Percentiles rank a stretch among this genome's conserved stretches.
Conservation (phyloP, 2,329 filamentous ascomycete genomes). For the Leptographium lundbergii region DNA sequence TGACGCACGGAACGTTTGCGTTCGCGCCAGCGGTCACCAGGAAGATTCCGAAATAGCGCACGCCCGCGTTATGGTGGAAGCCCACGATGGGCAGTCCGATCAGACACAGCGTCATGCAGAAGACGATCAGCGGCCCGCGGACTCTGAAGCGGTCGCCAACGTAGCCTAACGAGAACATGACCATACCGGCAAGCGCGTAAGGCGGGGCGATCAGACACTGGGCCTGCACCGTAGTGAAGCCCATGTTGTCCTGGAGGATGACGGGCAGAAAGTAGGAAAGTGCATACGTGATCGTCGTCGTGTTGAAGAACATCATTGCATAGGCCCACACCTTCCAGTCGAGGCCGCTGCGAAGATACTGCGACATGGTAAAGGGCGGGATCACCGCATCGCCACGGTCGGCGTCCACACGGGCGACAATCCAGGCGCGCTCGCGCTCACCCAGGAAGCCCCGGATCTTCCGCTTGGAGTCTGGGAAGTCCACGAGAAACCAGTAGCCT, state of each 20-base stretch:
- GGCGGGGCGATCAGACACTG: constrained; percentile 64
- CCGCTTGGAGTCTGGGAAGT: constrained; percentile 47
- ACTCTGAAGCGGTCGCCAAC: constrained; percentile 53
- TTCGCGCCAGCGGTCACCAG: constrained; percentile 65
- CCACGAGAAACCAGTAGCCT: constrained; percentile 46
- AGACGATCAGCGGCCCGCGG: constrained; percentile 52
- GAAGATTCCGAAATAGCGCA: constrained; percentile 65
- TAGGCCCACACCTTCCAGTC: constrained; percentile 52
- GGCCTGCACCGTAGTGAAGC: constrained; percentile 48
- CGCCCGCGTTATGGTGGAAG: constrained; percentile 40
- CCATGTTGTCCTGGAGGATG: constrained; percentile 51
- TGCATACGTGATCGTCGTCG: constrained; percentile 61
- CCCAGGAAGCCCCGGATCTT: constrained; percentile 40
- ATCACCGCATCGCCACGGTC: constrained; percentile 45
- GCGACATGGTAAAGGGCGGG: constrained; percentile 35
- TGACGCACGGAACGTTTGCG: constrained; percentile 59
- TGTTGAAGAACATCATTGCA: constrained; percentile 47
- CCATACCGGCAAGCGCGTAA: constrained; percentile 50
- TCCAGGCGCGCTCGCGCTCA: constrained; percentile 36
- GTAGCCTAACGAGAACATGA: constrained; percentile 49
- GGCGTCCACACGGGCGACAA: constrained; percentile 38
- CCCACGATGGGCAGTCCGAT: constrained; percentile 64
- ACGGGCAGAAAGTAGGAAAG: constrained; percentile 71
- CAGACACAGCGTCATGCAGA: constrained; percentile 41
- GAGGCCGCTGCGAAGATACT: constrained; percentile 31